Conservation (phyloP, 257 asterid species). For the Solanum virginianum region DNA sequence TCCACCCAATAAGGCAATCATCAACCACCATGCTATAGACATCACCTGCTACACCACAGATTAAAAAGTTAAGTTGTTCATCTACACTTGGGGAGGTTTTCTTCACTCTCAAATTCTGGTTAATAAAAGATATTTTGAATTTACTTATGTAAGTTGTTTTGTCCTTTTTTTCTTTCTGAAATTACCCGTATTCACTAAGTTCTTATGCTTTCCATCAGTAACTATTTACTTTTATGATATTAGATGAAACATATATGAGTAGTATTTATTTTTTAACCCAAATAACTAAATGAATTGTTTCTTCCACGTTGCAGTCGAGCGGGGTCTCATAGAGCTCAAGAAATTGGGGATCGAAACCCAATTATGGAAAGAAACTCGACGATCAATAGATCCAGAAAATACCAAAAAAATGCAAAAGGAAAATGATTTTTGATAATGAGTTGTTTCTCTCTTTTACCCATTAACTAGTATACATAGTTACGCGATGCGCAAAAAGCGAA, state of each 20-base stretch:
- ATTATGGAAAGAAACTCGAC: constrained; percentile 76
- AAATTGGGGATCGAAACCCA: constrained; percentile 70
- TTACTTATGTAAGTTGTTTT: not conserved
- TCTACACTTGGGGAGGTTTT: too few species aligned
- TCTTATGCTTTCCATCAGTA: not conserved
- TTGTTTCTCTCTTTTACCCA: constrained; percentile 1
- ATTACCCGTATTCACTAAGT: not conserved
- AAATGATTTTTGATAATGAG: constrained; percentile 24
- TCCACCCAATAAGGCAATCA: too few species aligned
- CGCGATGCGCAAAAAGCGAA: too few species aligned
- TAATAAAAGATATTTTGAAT: not conserved
- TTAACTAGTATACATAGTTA: not conserved
- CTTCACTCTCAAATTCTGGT: not conserved
- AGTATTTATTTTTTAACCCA: not conserved
- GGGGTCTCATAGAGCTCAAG: constrained; percentile 72
- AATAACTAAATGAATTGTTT: not conserved
- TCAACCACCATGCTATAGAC: too few species aligned
- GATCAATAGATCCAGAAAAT: constrained; percentile 45
- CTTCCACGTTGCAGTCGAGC: constrained; percentile 46
- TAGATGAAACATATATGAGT: not conserved
- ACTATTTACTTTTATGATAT: not conserved
- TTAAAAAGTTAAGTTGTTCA: too few species aligned
- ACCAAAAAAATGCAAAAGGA: constrained; percentile 37
- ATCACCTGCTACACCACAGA: too few species aligned
- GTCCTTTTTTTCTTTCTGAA: not conserved